Evolutionary conservation across 2,329 filamentous ascomycete species (phyloP), one percentile per base, ranked within the genome.

Genomic region (Ceratocystis alfenasii): DNA sequence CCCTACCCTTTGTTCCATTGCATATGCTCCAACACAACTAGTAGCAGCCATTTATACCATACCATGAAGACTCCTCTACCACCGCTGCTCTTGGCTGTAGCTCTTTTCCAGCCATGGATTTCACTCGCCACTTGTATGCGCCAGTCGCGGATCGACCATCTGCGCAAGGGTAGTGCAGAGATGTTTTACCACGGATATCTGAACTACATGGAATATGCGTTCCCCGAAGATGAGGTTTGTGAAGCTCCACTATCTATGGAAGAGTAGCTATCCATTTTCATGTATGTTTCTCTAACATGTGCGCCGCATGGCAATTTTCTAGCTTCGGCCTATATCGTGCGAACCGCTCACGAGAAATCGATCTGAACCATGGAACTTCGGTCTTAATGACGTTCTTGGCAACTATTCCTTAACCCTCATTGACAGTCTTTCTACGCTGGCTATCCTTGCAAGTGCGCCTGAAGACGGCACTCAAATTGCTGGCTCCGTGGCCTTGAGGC

Each of bases 171-270:
- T 67, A 85, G 84, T 10, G 82, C 85, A 67, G 81, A 89, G 70
- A 90, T 97, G 82, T 97, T 97, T 79, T 96, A 95, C 75, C 94
- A 99, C 79, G 94, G 94, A 68, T 97, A 87, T 78, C 86, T 92
- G 76, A 95, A 93, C 75, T 99, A 99, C 78, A 94, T 96, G 86
- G 78, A 83, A 70, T 81, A 95, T 75, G 94, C 92, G 67, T 99
- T 96, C 73, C 94, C 94, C 12, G 94, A 97, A 75, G 94, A 99
- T 73, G 94, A 94, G 82, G 84, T 86, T 68, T 46, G 71, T 68
- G 25, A 5, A 57, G 30, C 17, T 30, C 25, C 12, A 22, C 53
- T 6, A 5, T 28, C 10, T 15, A 25, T 30, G 22, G 12, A 22
- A 7, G n/a, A 25, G n/a, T 15, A 3, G 53, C 7, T 50, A 17